Evolutionary conservation across 1,139 yeast species (phyloP).

Genomic region (Pichia sp.): DNA sequence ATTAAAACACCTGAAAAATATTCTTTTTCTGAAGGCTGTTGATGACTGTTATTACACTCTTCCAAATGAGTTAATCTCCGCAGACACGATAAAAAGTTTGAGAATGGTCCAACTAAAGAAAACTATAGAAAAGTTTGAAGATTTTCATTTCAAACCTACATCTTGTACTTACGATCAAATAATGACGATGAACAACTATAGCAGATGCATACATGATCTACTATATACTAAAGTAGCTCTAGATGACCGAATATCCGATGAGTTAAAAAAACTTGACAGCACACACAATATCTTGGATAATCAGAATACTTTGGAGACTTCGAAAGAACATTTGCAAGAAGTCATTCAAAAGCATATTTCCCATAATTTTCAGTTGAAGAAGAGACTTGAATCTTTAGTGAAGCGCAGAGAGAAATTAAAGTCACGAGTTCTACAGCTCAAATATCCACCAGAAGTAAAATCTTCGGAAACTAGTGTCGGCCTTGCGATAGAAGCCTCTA

Average conservation of each 20-base stretch:
- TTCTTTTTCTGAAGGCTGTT: slow-evolving; percentile 34
- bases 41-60: slow-evolving; percentile 39
- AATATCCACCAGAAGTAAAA: slow-evolving; percentile 1
- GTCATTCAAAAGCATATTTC: neutral
- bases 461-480: neutral
- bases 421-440: neutral
- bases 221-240: slow-evolving; percentile 28
- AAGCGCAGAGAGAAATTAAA: neutral
- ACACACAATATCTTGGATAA: neutral
- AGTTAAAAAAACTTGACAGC: neutral
- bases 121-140: slow-evolving; percentile 3
- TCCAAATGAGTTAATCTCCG: slow-evolving; percentile 17
- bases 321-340: neutral
- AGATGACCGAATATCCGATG: slow-evolving; percentile 8
- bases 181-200: slow-evolving; percentile 44
- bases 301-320: neutral
- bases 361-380: slow-evolving; percentile 4
- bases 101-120: slow-evolving; percentile 9
- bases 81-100: slow-evolving; percentile 16
- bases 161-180: slow-evolving; percentile 40
- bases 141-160: slow-evolving; percentile 15
- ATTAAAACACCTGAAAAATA: slow-evolving; percentile 27
- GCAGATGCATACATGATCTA: slow-evolving; percentile 39
- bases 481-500: slow-evolving; percentile 3
- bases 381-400: neutral